Evolutionary conservation across 306 rosid species (phyloP), one percentile per base, ranked within the genome.

Genomic region (Cicer arietinum): DNA sequence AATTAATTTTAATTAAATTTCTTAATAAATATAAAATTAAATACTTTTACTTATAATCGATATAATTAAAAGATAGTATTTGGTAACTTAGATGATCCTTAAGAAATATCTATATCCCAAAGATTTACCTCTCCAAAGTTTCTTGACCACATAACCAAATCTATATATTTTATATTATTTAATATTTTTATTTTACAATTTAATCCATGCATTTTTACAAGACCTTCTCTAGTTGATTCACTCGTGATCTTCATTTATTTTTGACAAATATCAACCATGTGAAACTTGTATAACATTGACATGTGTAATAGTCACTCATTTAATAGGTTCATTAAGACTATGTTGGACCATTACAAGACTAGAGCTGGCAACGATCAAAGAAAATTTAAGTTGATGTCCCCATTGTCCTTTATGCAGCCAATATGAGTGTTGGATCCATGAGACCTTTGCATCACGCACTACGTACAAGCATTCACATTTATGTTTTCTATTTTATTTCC

Each of bases 371-470:
- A 48, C 17, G 82, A 82, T 85, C 57, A 81, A 88, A 76, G 77
- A 46, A 83, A 69, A 86, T 87, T 91, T 84, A 91, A 87, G 84
- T 61, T 83, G 85, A 78, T 86, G 97, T 89, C 94, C 97, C 93
- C 89, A 80, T 69, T 85, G 90, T 83, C 86, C 80, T 82, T 50
- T 20, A 48, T 68, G 59, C 43, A 10, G 52, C 88, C 71, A 71
- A 52, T 70, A 76, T 75, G 78, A 75, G 77, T 78, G 76, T 83
- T 54, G 69, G 86, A 84, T 80, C 88, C 82, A 71, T 53, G 80
- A 80, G 60, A 74, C 68, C 82, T 61, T 41, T 67, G 35, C 71
- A 47, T 72, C 52, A 1, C 87, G 69, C 82, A 52, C 46, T 71
- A 63, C 53, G 78, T 73, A 80, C 62, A 56, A 44, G 22, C 63